A percentile compares a stretch with the other conserved stretches of the same genome.
These are phyloP conservation scores for Zymoseptoria tritici DNA, from an alignment of 2,329 filamentous ascomycete species.

Conservation along the genomic window DNA sequence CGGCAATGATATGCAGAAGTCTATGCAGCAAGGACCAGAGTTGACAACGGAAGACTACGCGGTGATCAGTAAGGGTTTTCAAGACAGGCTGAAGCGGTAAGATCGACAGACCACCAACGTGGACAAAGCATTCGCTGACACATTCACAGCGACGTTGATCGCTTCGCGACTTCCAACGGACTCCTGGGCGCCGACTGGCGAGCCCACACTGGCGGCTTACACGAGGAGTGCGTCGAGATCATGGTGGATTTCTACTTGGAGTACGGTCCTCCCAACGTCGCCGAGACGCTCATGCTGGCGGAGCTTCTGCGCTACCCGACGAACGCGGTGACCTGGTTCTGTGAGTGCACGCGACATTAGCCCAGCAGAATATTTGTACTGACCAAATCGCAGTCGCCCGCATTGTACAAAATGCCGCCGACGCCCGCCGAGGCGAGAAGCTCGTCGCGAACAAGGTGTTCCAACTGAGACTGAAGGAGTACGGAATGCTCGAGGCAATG, in stretches of 20 bases:
- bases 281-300: constrained; percentile 10
- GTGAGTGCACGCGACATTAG: constrained; percentile 7
- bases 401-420: neutral
- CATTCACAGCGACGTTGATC: constrained; percentile 4
- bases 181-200: neutral
- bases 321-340: constrained; percentile 8
- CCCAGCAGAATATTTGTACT: neutral
- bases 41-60: constrained; percentile 1
- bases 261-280: constrained; percentile 6
- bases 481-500: neutral
- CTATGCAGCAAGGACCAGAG: constrained; percentile 1
- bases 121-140: neutral
- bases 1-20: neutral
- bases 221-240: constrained; percentile 6
- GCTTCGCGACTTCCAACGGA: constrained; percentile 1
- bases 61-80: neutral
- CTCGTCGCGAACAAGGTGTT: neutral
- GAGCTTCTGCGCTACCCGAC: constrained; percentile 2
- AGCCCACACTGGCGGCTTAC: neutral
- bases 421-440: neutral
- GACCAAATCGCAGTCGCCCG: neutral
- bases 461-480: neutral
- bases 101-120: neutral
- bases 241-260: constrained; percentile 9
- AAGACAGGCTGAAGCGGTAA: constrained; percentile 1